Evolutionary conservation across 441 rosid genomes (phyloP).

Genomic region (Cnidoscolus chayamansa): DNA sequence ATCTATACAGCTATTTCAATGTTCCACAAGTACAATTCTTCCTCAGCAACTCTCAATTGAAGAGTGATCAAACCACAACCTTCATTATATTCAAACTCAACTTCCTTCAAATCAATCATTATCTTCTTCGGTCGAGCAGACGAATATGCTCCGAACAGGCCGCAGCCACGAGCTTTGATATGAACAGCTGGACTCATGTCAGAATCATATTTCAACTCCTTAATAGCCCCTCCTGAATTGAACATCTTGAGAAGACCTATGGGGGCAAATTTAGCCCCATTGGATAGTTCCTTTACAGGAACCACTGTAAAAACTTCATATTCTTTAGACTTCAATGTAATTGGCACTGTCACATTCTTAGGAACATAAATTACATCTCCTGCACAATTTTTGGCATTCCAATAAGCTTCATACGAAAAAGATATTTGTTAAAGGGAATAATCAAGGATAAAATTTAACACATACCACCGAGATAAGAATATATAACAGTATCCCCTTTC

Average conservation of each 20-base stretch:
- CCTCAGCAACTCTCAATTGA: slow-evolving; percentile 36
- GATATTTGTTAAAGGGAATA: not conserved
- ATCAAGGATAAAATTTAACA: not conserved
- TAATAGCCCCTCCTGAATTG: slow-evolving; percentile 60
- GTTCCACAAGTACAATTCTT: slow-evolving; percentile 58
- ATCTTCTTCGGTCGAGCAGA: slow-evolving; percentile 40
- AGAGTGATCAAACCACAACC: slow-evolving; percentile 39
- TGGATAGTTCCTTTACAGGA: slow-evolving; percentile 45
- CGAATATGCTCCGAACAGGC: slow-evolving; percentile 48
- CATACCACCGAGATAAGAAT: slow-evolving; percentile 60
- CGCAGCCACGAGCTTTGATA: slow-evolving; percentile 47
- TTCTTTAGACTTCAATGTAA: slow-evolving; percentile 52
- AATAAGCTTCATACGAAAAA: not conserved
- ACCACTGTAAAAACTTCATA: slow-evolving; percentile 60
- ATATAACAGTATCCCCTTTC: slow-evolving; percentile 53
- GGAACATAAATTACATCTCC: slow-evolving; percentile 64
- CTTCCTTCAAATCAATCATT: slow-evolving; percentile 33
- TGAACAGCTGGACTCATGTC: slow-evolving; percentile 14
- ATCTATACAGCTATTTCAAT: slow-evolving; percentile 31
- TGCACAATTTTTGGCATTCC: slow-evolving; percentile 23
- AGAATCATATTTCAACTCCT: slow-evolving; percentile 38
- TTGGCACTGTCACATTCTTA: slow-evolving; percentile 45
- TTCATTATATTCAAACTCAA: slow-evolving; percentile 36
- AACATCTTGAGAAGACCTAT: slow-evolving; percentile 54
- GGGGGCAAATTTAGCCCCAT: slow-evolving; percentile 41